Base-by-base conservation (phyloP, 495 filamentous ascomycete species). In the Cercophora sp. region DNA sequence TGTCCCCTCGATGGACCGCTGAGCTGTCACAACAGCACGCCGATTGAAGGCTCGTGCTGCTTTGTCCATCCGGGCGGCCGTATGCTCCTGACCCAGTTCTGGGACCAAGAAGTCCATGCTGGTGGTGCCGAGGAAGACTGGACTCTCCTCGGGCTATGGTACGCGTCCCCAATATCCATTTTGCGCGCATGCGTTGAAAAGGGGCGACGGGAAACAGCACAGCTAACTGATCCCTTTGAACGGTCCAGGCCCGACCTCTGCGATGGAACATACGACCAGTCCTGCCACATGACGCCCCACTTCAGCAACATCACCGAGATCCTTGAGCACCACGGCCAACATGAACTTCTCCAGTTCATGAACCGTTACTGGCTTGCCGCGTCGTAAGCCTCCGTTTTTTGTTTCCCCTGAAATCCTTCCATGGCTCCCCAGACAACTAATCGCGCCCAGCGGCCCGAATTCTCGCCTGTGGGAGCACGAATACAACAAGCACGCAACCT, bases 121-220 rank as follows among this genome's bases (percentile, higher is more conserved):
- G 86, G 85, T 5, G 72, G 69, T 8, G 86, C 85, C 15, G 77
- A 76, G 27, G 80, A 92, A 60, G 84, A 82, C 39, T 96, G 89
- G 90, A 93, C 89, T 2, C 75, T 96, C 18, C 91, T 94, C 60
- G 89, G 90, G n/a, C 74, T 96, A 25, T 95, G 91, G 76, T 77
- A 53, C 8, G 65, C 55, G 46, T 44, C 18, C 32, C 29, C 29
- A 40, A 20, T 20, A 11, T 31, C 19, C 29, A n/a, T n/a, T n/a
- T 3, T n/a, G 8, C 32, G 29, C 25, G 0, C 13, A 9, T 8
- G 4, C 18, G 13, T 10, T 11, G 1, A 11, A 18, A 26, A 4
- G 25, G 32, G 10, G 44, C 8, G 13, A 9, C 19, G 13, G 53
- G 44, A 8, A 20, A 26, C 13, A 6, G 36, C 36, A 44, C 11